Conservation (phyloP, 116 monocot genomes). For the Trichopus zeylanicus region DNA sequence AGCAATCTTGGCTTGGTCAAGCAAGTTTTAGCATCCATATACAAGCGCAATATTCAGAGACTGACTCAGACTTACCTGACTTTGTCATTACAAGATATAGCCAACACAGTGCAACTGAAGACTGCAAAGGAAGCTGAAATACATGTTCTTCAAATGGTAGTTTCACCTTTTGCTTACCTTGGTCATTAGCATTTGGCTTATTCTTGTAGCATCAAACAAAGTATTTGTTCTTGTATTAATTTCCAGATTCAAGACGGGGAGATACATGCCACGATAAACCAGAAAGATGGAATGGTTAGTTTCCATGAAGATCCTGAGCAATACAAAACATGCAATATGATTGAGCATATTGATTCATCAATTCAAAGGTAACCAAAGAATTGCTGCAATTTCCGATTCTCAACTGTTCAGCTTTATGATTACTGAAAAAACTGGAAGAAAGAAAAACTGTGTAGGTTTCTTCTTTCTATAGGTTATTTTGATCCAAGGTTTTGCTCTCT, state of each 20-base stretch:
- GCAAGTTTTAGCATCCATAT: slow-evolving; percentile 83
- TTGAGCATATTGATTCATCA: slow-evolving; percentile 75
- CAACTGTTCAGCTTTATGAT: not conserved
- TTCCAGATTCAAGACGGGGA: slow-evolving; percentile 95
- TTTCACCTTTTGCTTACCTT: slow-evolving; percentile 4
- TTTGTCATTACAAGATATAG: slow-evolving; percentile 94
- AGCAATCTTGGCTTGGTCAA: slow-evolving; percentile 88
- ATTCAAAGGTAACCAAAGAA: slow-evolving; percentile 54
- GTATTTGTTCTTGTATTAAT: not conserved
- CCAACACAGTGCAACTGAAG: slow-evolving; percentile 65
- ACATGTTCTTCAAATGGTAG: slow-evolving; percentile 95
- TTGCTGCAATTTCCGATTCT: not conserved
- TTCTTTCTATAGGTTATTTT: no score
- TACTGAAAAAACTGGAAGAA: no score
- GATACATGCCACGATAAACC: slow-evolving; percentile 93
- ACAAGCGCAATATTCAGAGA: slow-evolving; percentile 91
- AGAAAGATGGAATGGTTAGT: slow-evolving; percentile 99
- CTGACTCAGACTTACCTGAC: slow-evolving; percentile 96
- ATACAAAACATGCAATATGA: slow-evolving; percentile 85
- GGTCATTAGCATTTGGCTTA: not conserved
- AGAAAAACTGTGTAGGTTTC: no score
- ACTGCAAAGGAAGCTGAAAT: slow-evolving; percentile 92
- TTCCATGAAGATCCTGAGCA: slow-evolving; percentile 98
- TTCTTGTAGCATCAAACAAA: not conserved
- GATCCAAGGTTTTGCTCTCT: no score